Base-by-base conservation (phyloP, 805 yeast genomes). In the Saturnispora gosingensis region DNA sequence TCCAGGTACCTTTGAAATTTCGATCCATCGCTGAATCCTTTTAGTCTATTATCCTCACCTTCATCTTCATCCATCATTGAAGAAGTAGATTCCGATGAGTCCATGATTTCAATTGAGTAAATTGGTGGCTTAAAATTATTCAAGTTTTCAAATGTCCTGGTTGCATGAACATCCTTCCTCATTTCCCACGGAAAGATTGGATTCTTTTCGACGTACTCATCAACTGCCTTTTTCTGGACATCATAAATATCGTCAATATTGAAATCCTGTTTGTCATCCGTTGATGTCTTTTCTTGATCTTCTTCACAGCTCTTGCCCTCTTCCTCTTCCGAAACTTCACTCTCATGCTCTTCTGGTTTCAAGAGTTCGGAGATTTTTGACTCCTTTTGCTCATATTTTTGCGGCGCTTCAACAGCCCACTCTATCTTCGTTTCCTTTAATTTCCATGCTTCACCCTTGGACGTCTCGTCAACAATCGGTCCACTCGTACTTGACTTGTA, bases 141-240 rank as follows among this genome's bases (percentile, higher is more conserved):
- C 18, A 53, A 44, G 46, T 57, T 54, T 15, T 44, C 35, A 42
- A 63, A 63, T 3, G 61, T 52, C 43, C 67, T 50, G 11, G 65
- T 51, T 10, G 58, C 49, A 11, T 42, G 46, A 8, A 42, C 27
- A 1, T 25, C 22, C 10, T 42, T 5, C 8, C 51, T 34, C n/a
- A 25, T 51, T 51, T 68, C 72, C 71, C 71, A 68, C 28, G 72
- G 72, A 61, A 68, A 68, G 24, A 67, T 63, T 1, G 69, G 69
- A 57, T 67, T 63, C 2, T 58, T 46, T 5, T 46, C 40, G 13
- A 61, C 64, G 49, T 64, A 64, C 13, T 49, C 50, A 39, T 62
- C 63, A 51, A 56, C 39, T 7, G 46, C 43, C 28, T 54, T 46
- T 13, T 30, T 34, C 13, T 25, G 34, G 22, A 32, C 46, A 15